These are phyloP conservation scores for Xylaria grammica DNA, from an alignment of 495 filamentous ascomycete species.

Conservation along the genomic window DNA sequence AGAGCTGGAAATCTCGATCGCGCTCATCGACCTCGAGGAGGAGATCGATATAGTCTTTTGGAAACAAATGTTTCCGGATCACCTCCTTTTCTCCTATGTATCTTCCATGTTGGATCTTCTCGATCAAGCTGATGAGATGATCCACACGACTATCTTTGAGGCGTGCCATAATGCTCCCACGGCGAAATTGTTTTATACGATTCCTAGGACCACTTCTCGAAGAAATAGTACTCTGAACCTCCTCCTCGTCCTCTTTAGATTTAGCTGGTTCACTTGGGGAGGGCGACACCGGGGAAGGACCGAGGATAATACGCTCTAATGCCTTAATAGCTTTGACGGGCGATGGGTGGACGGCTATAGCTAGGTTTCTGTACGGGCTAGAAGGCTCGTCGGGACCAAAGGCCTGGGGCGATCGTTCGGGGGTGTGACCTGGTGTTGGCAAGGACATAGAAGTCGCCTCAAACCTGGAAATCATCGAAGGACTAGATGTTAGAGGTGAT, in stretches of 20 bases:
- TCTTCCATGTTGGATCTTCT: neutral
- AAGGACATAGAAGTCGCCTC: no score
- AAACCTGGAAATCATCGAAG: no score
- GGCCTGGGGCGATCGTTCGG: neutral
- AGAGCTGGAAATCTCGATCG: neutral
- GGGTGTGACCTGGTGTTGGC: no score
- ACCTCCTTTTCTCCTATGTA: neutral
- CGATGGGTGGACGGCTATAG: neutral
- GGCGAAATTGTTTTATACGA: neutral
- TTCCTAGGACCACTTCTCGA: neutral
- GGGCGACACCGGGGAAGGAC: neutral
- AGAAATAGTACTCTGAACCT: neutral
- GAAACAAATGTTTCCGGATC: neutral
- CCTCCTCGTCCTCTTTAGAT: neutral
- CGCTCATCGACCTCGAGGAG: neutral
- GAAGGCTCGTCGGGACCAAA: neutral
- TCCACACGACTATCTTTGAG: neutral
- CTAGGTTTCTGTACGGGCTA: neutral
- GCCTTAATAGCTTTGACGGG: neutral
- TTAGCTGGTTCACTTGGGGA: neutral
- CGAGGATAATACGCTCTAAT: neutral
- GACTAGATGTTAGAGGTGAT: no score
- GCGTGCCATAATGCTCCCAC: neutral
- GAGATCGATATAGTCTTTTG: slow-evolving; percentile 3
- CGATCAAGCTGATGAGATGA: slow-evolving; percentile 4